Evolutionary conservation across 192 early-diverging fungal species (phyloP).

Genomic region (Backusella liffmaniae): DNA sequence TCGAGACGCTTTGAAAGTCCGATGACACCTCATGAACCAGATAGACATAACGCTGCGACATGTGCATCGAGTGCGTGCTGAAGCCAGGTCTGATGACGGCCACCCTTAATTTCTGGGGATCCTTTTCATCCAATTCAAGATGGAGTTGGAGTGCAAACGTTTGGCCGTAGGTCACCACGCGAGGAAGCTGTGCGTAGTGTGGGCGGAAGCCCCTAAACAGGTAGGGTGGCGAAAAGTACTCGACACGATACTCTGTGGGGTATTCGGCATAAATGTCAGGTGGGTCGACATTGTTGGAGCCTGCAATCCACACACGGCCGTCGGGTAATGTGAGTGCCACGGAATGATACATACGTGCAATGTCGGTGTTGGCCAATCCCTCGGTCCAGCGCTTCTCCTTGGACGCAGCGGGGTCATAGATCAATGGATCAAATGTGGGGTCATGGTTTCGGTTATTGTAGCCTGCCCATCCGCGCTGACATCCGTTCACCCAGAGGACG

Average conservation of each 20-base stretch:
- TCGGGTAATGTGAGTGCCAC: slow-evolving; percentile 47
- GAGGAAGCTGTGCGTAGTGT: slow-evolving; percentile 37
- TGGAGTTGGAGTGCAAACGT: slow-evolving; percentile 38
- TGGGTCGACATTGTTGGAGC: slow-evolving; percentile 42
- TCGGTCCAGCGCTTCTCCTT: slow-evolving; percentile 42
- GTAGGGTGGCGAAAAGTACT: slow-evolving; percentile 56
- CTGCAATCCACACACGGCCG: slow-evolving; percentile 48
- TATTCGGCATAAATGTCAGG: slow-evolving; percentile 34
- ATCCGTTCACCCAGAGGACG: slow-evolving; percentile 63
- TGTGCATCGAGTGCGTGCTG: slow-evolving; percentile 54
- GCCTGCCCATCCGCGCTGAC: slow-evolving; percentile 55
- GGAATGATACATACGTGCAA: slow-evolving; percentile 68
- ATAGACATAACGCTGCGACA: slow-evolving; percentile 52
- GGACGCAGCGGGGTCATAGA: slow-evolving; percentile 53
- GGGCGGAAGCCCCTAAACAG: slow-evolving; percentile 33
- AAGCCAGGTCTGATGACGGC: slow-evolving; percentile 48
- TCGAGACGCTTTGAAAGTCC: slow-evolving; percentile 21
- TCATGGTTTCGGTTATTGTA: slow-evolving; percentile 44
- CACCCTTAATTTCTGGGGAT: slow-evolving; percentile 34
- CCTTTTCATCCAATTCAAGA: slow-evolving; percentile 19
- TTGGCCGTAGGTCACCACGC: slow-evolving; percentile 37
- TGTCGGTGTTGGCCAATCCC: slow-evolving; percentile 43
- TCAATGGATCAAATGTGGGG: slow-evolving; percentile 48
- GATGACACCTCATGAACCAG: slow-evolving; percentile 17
- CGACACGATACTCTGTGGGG: slow-evolving; percentile 54